These are phyloP conservation scores for Ramaria rubella DNA, from an alignment of 768 basidiomycete genomes.

Conservation along the genomic window DNA sequence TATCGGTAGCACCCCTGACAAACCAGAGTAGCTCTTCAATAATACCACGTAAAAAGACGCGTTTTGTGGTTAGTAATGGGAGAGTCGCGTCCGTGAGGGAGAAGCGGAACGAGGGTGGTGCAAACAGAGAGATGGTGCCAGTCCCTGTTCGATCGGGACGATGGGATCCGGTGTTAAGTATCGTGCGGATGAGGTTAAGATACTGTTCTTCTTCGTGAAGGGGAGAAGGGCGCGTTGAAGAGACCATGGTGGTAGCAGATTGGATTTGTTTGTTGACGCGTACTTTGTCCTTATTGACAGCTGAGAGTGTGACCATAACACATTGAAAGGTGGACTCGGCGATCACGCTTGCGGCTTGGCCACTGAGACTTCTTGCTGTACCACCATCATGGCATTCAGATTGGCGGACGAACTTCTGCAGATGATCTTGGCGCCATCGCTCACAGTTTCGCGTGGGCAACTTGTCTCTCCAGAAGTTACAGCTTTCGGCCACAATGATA, in stretches of 20 bases:
- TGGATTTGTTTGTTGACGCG: conserved; percentile 7
- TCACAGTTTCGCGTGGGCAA: neutral
- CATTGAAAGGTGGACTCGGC: too few species aligned
- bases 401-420: neutral
- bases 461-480: neutral
- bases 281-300: conserved; percentile 4
- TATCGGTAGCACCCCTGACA: conserved; percentile 76
- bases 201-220: conserved; percentile 87
- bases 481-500: neutral
- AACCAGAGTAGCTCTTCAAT: conserved; percentile 96
- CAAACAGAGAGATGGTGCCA: conserved; percentile 87
- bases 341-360: too few species aligned
- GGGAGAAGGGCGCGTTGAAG: conserved; percentile 1
- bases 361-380: too few species aligned
- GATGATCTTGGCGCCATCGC: neutral
- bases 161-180: conserved; percentile 67
- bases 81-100: conserved; percentile 68
- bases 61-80: conserved; percentile 91
- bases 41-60: conserved; percentile 87
- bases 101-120: conserved; percentile 86
- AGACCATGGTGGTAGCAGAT: conserved; percentile 14
- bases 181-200: conserved; percentile 68
- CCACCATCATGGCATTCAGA: neutral
- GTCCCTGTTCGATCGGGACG: conserved; percentile 94
- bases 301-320: neutral